These are phyloP conservation scores for Eragrostis curvula DNA, from an alignment of 176 grass and related monocot species.

Conservation along the genomic window DNA sequence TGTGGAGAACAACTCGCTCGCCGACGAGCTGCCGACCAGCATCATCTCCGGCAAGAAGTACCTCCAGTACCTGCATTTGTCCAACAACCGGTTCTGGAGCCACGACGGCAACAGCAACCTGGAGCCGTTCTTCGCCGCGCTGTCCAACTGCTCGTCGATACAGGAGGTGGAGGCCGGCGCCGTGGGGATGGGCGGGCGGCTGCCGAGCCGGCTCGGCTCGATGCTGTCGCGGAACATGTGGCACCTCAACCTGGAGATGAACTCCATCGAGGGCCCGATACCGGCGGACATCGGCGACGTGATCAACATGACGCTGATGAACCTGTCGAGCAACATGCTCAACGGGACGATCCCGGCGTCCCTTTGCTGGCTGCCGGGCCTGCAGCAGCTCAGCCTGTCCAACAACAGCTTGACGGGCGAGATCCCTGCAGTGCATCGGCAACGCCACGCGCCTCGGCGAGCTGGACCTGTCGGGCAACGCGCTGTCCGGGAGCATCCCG, in stretches of 20 bases:
- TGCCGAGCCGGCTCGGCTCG: slow-evolving; percentile 41
- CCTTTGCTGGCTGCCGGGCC: slow-evolving; percentile 40
- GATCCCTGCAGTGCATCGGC: slow-evolving; percentile 64
- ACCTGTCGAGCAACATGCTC: slow-evolving; percentile 74
- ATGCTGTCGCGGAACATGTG: slow-evolving; percentile 38
- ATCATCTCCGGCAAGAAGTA: slow-evolving; percentile 24
- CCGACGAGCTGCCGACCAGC: slow-evolving; percentile 54
- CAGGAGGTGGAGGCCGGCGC: slow-evolving; percentile 58
- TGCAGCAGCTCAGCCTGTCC: slow-evolving; percentile 62
- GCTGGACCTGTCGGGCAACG: slow-evolving; percentile 65
- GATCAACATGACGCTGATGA: slow-evolving; percentile 69
- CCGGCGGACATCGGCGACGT: slow-evolving; percentile 58
- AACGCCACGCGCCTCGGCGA: slow-evolving; percentile 50
- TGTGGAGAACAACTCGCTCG: slow-evolving; percentile 64
- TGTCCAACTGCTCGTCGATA: slow-evolving; percentile 60
- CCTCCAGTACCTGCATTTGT: slow-evolving; percentile 59
- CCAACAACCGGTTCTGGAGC: slow-evolving; percentile 58
- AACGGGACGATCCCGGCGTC: slow-evolving; percentile 64
- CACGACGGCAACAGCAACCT: slow-evolving; percentile 64
- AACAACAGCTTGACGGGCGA: slow-evolving; percentile 53
- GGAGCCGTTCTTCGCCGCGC: slow-evolving; percentile 69
- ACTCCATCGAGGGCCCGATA: slow-evolving; percentile 70
- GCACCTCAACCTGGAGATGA: slow-evolving; percentile 58
- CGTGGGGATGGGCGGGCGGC: slow-evolving; percentile 51
- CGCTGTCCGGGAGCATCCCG: slow-evolving; percentile 60